phyloP scores from a whole-genome alignment of 768 basidiomycete species.

The Lentinula lateritia region DNA sequence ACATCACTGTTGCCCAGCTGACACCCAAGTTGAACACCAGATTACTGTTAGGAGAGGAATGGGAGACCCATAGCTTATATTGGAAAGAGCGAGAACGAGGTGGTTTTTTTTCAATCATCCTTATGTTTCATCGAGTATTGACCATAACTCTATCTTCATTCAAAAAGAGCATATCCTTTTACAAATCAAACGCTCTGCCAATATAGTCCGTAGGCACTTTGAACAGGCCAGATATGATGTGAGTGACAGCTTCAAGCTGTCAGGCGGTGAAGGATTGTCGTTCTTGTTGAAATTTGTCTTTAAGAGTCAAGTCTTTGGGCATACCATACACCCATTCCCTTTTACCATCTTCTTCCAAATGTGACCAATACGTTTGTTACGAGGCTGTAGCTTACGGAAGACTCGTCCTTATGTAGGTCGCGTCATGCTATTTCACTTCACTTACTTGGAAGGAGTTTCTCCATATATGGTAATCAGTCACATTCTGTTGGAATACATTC shows the following conservation, averaged over 20 bases:
- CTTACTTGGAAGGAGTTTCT: too few species aligned
- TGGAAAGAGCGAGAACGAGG: conserved; percentile 73
- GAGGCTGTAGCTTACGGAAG: too few species aligned
- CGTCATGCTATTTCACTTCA: too few species aligned
- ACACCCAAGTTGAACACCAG: conserved; percentile 57
- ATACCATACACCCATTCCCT: conserved; percentile 40
- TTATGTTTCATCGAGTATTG: background rate
- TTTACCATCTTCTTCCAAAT: background rate
- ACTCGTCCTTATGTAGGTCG: too few species aligned
- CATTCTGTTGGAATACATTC: too few species aligned
- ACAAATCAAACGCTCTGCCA: conserved; percentile 53
- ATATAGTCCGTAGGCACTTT: conserved; percentile 76
- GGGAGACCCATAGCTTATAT: conserved; percentile 64
- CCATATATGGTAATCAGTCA: too few species aligned
- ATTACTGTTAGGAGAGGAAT: conserved; percentile 41
- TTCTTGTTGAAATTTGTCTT: conserved; percentile 90
- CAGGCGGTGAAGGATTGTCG: conserved; percentile 73
- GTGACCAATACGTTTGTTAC: background rate
- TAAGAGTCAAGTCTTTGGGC: conserved; percentile 69
- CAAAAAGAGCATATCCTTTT: too few species aligned
- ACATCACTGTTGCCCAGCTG: conserved; percentile 65
- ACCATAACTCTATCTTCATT: too few species aligned
- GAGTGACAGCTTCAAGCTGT: conserved; percentile 69
- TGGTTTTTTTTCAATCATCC: conserved; percentile 17
- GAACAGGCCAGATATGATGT: conserved; percentile 87